Base-by-base conservation (phyloP, 108 stramenopile species). In the Nitzschia sp. region DNA sequence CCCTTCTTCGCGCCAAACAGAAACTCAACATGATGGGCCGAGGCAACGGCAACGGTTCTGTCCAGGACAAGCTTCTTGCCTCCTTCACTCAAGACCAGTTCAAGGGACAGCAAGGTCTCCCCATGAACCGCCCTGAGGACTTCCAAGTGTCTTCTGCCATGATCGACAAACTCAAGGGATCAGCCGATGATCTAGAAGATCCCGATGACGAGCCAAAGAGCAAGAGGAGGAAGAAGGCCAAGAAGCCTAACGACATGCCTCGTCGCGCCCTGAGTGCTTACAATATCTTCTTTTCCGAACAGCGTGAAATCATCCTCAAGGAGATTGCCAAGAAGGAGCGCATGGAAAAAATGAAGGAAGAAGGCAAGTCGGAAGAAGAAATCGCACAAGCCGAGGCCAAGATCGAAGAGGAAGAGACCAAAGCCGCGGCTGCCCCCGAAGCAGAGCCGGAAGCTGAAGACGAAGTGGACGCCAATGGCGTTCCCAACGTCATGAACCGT, bases 241-340 rank as follows among this genome's bases (percentile, higher is more conserved):
- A 76, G 63, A 76, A 76, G 62, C 62, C 61, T 12, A 53, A 22
- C 21, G 73, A 73, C 41, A 73, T 73, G 73, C 73, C 73, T 44
- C 46, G 73, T 14, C 65, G 73, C 25, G 73, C 78, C 3, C 56
- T 70, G 43, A 66, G 57, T 15, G 75, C 75, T 2, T 76, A 76
- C 62, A 76, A 76, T 44, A 69, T 76, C 55, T 76, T 76, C 56
- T 76, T 76, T 55, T 76, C 75, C 7, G 68, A 76, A 50, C 67
- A 76, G 52, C 67, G 75, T 0, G 68, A 69, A 39, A 57, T 65
- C 29, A 73, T 73, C 65, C 73, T 73, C 15, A 44, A 73, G 41
- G 73, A 73, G 51, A 73, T 73, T 25, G 65, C 46, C 19, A 48
- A 25, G 39, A 57, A 53, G 40, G 65, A 73, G 40, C 42, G 43